These are phyloP conservation scores for Leucosporidium scottii DNA, from an alignment of 768 basidiomycete genomes.

Conservation along the genomic window DNA sequence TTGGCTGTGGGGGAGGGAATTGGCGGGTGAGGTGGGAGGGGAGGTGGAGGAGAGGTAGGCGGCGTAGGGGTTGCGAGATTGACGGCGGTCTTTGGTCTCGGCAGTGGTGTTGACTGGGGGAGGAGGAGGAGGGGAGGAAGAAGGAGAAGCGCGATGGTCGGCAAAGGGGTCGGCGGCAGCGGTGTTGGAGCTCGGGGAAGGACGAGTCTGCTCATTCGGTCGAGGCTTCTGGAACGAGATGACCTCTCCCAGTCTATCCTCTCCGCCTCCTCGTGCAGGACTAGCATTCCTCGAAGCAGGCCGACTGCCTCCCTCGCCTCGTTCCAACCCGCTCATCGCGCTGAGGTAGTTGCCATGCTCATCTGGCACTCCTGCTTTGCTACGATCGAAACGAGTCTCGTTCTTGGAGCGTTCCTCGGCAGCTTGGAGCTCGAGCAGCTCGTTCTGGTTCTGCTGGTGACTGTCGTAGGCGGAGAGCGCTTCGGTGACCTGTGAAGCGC, in stretches of 20 bases:
- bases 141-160: too few species aligned
- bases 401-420: not conserved
- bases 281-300: not conserved
- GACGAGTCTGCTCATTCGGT: too few species aligned
- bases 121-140: not conserved
- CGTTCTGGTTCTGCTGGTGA: not conserved
- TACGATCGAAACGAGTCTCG: conserved; percentile 3
- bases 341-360: not conserved
- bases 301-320: not conserved
- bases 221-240: too few species aligned
- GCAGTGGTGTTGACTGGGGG: not conserved
- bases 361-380: not conserved
- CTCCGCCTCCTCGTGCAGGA: not conserved
- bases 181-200: too few species aligned
- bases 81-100: not conserved
- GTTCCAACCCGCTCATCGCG: not conserved
- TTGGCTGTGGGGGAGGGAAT: too few species aligned
- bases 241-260: too few species aligned
- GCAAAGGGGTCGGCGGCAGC: too few species aligned
- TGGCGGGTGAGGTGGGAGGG: too few species aligned
- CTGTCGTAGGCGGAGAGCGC: conserved; percentile 9
- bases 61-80: conserved; percentile 4
- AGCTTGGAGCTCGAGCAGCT: not conserved
- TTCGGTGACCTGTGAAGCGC: conserved; percentile 15
- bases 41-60: not conserved